A percentile compares a stretch with the other conserved stretches of the same genome.
Conservation (phyloP, 371 early-diverging fungal species). For the Basidiobolus meristosporus region DNA sequence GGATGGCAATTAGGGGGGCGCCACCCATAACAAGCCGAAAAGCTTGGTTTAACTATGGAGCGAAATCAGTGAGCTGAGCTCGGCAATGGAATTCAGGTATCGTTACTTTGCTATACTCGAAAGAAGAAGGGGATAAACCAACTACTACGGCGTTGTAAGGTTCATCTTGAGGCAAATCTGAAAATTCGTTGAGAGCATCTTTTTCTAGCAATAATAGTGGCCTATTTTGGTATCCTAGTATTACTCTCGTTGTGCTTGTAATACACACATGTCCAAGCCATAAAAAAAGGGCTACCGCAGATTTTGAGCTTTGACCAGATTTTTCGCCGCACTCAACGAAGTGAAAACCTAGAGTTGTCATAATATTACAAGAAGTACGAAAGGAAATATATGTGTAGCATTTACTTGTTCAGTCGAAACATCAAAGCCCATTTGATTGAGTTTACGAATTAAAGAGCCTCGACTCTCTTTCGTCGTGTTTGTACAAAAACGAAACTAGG, state of each 20-base stretch:
- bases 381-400: neutral
- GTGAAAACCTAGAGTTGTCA: conserved; percentile 34
- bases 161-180: conserved; percentile 19
- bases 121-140: conserved; percentile 56
- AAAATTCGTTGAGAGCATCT: conserved; percentile 51
- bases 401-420: conserved; percentile 34
- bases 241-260: neutral
- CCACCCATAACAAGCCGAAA: conserved; percentile 2
- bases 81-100: neutral
- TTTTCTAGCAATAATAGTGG: conserved; percentile 58
- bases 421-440: conserved; percentile 41
- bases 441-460: conserved; percentile 20
- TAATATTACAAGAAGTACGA: neutral
- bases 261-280: neutral
- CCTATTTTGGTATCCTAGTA: conserved; percentile 7
- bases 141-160: conserved; percentile 61
- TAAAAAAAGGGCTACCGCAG: neutral
- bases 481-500: conserved; percentile 39
- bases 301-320: conserved; percentile 13
- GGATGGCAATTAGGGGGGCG: conserved; percentile 47
- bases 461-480: conserved; percentile 69
- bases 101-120: conserved; percentile 43
- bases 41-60: conserved; percentile 6
- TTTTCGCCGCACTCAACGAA: conserved; percentile 53
- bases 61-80: conserved; percentile 6